Base-by-base conservation (phyloP, 352 stramenopile genomes). In the Pythium aphanidermatum region DNA sequence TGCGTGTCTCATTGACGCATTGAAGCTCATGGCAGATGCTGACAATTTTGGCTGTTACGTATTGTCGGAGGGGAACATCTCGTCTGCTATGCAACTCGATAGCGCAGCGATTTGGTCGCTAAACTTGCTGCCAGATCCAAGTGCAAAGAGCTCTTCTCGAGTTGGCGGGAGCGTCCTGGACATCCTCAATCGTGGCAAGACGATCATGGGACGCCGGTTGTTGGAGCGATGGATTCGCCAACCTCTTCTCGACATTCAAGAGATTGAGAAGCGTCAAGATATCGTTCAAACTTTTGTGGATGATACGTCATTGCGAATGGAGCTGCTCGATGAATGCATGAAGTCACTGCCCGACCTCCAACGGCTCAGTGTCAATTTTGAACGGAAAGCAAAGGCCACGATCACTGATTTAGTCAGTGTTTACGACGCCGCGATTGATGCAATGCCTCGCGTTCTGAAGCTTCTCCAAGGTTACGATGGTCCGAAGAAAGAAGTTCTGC, bases 151-250 rank as follows among this genome's bases (percentile, higher is more conserved):
- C 31, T 60, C 65, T 2, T 37, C 51, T 17, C 66, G 65, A 0
- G 63, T 85, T 16, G 80, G 76, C 30, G 73, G 82, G 24, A 98
- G 88, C 45, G 65, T 99, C 0, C 80, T 92, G 53, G 92, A 96
- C 39, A 85, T 99, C 24, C 70, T 99, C 16, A 97, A 97, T 65
- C 76, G 92, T 32, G 95, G 88, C 47, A 93, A 96, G 55, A 99
- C 95, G 4, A 63, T 72, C 13, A 97, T 98, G 89, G 96, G 96
- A 0, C 75, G 77, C 44, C 72, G 87, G 0, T 60, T 97, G 19
- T 72, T 99, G 20, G 85, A 98, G 63, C 74, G 92, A n/a, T 99
- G 96, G 96, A 87, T 99, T 39, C 75, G 94, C 35, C 95, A 99
- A 67, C 97, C 97, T 17, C 74, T 99, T 17, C 58, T 98, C 0